Conservation (phyloP, 768 basidiomycete genomes). For the Amanita inopinata region DNA sequence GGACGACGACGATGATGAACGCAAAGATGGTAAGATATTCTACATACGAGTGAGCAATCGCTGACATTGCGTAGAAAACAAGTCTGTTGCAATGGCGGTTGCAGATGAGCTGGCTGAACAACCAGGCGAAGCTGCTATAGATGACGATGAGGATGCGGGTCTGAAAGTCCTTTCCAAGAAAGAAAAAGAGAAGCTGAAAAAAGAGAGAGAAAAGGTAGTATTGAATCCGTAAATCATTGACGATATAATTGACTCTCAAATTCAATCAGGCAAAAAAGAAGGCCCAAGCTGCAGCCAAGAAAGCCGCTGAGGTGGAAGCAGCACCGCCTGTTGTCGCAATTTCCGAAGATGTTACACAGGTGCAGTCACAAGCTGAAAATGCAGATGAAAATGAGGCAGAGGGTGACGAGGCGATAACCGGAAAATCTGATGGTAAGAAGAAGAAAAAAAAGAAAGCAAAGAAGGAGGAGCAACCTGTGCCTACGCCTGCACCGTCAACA, state of each 20-base stretch:
- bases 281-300: slow-evolving; percentile 85
- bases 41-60: not conserved
- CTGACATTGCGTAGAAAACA: slow-evolving; percentile 16
- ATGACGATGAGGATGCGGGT: slow-evolving; percentile 46
- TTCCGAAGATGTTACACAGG: slow-evolving; percentile 18
- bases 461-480: slow-evolving; percentile 40
- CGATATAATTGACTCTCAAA: slow-evolving; percentile 8
- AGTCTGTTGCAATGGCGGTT: slow-evolving; percentile 16
- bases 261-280: slow-evolving; percentile 80
- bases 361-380: slow-evolving; percentile 17
- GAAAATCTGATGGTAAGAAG: slow-evolving; percentile 54
- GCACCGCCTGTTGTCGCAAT: slow-evolving; percentile 17
- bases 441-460: slow-evolving; percentile 86
- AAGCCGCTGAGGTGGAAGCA: slow-evolving; percentile 27
- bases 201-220: slow-evolving; percentile 89
- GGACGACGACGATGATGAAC: slow-evolving; percentile 30
- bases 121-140: slow-evolving; percentile 29
- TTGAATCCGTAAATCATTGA: slow-evolving; percentile 2
- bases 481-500: slow-evolving; percentile 28
- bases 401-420: slow-evolving; percentile 47
- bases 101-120: slow-evolving; percentile 17
- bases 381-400: slow-evolving; percentile 58
- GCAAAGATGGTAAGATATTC: slow-evolving; percentile 15
- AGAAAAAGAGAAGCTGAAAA: slow-evolving; percentile 95
- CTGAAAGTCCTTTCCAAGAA: slow-evolving; percentile 80